Conservation (phyloP, 2,329 filamentous ascomycete genomes). For the Ceratocystis smalleyi region DNA sequence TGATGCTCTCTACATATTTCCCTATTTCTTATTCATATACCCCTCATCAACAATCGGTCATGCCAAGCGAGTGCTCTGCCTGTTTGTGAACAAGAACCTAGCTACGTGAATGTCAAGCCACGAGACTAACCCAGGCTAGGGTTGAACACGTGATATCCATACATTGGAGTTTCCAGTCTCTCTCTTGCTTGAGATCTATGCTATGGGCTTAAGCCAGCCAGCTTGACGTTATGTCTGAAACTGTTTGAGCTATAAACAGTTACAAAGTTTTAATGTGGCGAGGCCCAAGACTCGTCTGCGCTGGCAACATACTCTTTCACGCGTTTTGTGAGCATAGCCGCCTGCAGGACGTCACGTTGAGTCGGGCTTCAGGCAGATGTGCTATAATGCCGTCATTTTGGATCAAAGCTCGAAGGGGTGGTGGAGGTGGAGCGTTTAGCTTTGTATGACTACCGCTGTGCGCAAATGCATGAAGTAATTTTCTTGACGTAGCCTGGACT, state of each 20-base stretch:
- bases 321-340: background rate
- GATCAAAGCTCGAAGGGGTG: too few relatives aligned
- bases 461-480: too few relatives aligned
- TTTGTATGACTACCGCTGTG: too few relatives aligned
- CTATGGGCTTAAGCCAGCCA: too few relatives aligned
- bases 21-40: slow-evolving; percentile 13
- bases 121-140: background rate
- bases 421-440: too few relatives aligned
- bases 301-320: background rate
- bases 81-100: too few relatives aligned
- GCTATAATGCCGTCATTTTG: too few relatives aligned
- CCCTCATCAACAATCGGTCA: slow-evolving; percentile 2
- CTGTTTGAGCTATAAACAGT: background rate
- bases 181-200: too few relatives aligned
- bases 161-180: too few relatives aligned
- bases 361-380: background rate
- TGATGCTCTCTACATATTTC: background rate
- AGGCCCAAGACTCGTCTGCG: background rate
- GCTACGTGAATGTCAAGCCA: background rate
- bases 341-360: background rate
- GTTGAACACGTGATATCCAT: background rate
- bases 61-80: background rate
- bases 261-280: background rate
- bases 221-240: background rate
- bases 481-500: too few relatives aligned